Evolutionary conservation across 345 rosid genomes (phyloP).

Genomic region (Brassica rapa): DNA sequence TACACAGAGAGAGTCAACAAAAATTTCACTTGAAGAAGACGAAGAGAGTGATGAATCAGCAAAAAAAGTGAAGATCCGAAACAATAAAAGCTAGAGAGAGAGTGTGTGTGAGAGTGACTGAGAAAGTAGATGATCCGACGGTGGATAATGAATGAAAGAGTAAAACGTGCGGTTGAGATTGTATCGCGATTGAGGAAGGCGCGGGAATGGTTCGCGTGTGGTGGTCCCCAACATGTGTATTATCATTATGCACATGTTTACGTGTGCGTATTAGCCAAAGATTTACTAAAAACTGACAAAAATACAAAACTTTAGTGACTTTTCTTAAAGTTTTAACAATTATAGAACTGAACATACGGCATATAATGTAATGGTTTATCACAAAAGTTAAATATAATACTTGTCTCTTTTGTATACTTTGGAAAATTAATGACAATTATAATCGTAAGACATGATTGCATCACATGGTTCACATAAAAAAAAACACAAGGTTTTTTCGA

Average conservation of each 20-base stretch:
- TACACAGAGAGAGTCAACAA: constrained; percentile 6
- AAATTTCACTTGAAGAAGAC: constrained; percentile 6
- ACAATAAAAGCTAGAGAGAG: constrained; percentile 26
- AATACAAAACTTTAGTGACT: not conserved
- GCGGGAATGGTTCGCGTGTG: constrained; percentile 39
- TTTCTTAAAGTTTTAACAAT: not conserved
- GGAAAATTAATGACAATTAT: not conserved
- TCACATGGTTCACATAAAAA: not conserved
- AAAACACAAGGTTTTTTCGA: too few species aligned
- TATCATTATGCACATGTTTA: constrained; percentile 31
- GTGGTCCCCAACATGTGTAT: constrained; percentile 42
- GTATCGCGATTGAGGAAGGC: constrained; percentile 27
- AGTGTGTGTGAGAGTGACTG: not conserved
- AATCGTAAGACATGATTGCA: not conserved
- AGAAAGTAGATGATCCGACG: constrained; percentile 46
- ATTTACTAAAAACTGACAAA: constrained; percentile 21
- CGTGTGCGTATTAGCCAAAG: constrained; percentile 28
- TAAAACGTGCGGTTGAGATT: constrained; percentile 28
- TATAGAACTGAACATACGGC: not conserved
- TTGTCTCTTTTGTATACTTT: not conserved
- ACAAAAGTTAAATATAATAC: not conserved
- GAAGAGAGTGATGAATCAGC: constrained; percentile 13
- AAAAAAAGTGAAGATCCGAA: constrained; percentile 31
- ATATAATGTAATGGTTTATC: not conserved
- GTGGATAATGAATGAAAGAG: constrained; percentile 26